Conservation (phyloP, 208 protist species). For the Sergeia podlipaevii region DNA sequence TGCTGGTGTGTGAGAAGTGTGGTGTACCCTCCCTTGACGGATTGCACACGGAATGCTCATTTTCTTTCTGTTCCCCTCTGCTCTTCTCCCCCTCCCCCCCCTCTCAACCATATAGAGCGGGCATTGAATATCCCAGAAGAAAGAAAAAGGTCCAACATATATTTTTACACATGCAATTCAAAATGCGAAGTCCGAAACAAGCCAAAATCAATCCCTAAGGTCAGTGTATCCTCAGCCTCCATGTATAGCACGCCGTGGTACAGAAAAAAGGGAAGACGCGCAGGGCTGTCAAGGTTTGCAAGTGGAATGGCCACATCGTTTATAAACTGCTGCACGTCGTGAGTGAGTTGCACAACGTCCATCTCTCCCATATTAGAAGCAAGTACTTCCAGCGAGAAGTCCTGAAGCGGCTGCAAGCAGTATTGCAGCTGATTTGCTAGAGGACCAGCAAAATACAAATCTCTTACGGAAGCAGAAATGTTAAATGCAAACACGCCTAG, state of each 20-base stretch:
- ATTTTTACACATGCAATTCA: no score
- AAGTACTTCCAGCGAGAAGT: constrained; percentile 22
- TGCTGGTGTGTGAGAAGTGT: no score
- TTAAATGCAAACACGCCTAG: constrained; percentile 16
- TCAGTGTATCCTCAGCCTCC: constrained; percentile 1
- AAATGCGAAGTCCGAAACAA: no score
- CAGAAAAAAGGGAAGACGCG: constrained; percentile 22
- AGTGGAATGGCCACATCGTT: constrained; percentile 30
- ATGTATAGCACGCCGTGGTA: constrained; percentile 22
- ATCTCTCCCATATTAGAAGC: constrained; percentile 42
- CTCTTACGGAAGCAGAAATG: constrained; percentile 17
- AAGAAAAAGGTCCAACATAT: no score
- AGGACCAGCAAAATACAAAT: constrained; percentile 16
- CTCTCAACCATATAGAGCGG: no score
- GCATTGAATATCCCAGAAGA: no score
- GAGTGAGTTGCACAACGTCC: constrained; percentile 11
- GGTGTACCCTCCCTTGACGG: no score
- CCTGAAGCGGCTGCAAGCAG: constrained; percentile 14
- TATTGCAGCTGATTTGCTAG: constrained; percentile 9
- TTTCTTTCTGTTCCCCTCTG: no score
- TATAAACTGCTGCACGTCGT: constrained; percentile 12
- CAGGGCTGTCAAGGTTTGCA: constrained; percentile 23
- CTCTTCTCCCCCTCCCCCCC: no score
- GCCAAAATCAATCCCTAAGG: constrained; percentile 22
- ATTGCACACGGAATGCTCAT: no score